phyloP scores from a whole-genome alignment of 306 rosid genomes.

The Vigna reflexopilosa region DNA sequence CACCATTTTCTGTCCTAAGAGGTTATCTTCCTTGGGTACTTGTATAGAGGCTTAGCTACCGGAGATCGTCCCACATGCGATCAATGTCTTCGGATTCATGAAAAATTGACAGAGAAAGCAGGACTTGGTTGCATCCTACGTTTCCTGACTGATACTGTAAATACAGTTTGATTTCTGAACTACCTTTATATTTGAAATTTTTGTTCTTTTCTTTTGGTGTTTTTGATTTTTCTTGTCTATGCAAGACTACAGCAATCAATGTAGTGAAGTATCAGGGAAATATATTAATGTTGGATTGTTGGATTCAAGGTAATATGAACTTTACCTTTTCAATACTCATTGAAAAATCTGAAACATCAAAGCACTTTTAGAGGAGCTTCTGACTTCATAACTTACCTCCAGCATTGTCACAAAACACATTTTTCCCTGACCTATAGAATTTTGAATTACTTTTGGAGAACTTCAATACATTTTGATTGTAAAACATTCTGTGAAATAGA shows the following conservation, averaged over 20 bases:
- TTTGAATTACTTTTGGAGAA: background rate
- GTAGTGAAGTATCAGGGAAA: conserved; percentile 16
- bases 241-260: conserved; percentile 29
- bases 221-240: conserved; percentile 36
- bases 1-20: conserved; percentile 27
- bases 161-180: conserved; percentile 68
- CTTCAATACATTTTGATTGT: background rate
- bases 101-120: conserved; percentile 88
- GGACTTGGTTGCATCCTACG: conserved; percentile 97
- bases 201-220: conserved; percentile 1
- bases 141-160: conserved; percentile 80
- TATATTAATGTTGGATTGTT: background rate
- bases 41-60: conserved; percentile 92
- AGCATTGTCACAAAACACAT: no score
- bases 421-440: background rate
- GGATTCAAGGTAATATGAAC: conserved; percentile 10
- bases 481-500: background rate
- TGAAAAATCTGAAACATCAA: background rate
- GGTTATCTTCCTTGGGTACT: conserved; percentile 63
- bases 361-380: no score
- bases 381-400: no score
- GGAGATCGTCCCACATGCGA: conserved; percentile 98
- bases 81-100: conserved; percentile 89
- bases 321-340: background rate
- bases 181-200: background rate